Base-by-base conservation (phyloP, 176 grass and related monocot species). In the Sorghum bicolor region DNA sequence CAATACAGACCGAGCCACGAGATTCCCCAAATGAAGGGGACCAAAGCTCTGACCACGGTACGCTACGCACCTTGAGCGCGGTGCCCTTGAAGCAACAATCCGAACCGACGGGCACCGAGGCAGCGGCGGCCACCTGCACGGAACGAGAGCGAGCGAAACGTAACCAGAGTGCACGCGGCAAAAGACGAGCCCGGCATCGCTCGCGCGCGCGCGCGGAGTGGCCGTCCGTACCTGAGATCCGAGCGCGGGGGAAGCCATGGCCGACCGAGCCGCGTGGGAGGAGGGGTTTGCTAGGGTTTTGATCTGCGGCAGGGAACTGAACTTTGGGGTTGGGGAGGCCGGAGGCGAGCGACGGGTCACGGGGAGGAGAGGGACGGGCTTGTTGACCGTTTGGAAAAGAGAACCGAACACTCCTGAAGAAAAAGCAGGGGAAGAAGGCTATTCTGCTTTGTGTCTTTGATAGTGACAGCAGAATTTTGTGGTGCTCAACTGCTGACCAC, bases 271-370 rank as follows among this genome's bases (percentile, higher is more conserved):
- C 43, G 31, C 32, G 83, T 40, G 28, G 50, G 20, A 6, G 30
- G 53, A 47, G 65, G 87, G 73, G 41, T 90, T 85, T 11, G 64
- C 9, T 85, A 82, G 72, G 88, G 83, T 57, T 89, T 86, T 66
- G 78, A 89, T 82, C 78, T 9, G 83, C 61, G 26, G 83, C 0
- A 44, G 29, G 45, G n/a, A 5, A 61, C 57, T 25, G n/a, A 12
- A 60, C 22, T 24, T 3, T 24, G 22, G 71, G 1, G n/a, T n/a
- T n/a, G n/a, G n/a, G n/a, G n/a, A n/a, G n/a, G n/a, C n/a, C n/a
- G n/a, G 70, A 31, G 29, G 29, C 41, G 63, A 85, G 77, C 76
- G 70, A 85, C 70, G n/a, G n/a, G n/a, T n/a, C n/a, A n/a, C n/a
- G 38, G 31, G 31, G 53, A 76, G 82, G 26, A 26, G 57, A 62